Evolutionary conservation across 2,329 filamentous ascomycete species (phyloP), one percentile per base, ranked within the genome.

Genomic region (Myriangium duriaei): DNA sequence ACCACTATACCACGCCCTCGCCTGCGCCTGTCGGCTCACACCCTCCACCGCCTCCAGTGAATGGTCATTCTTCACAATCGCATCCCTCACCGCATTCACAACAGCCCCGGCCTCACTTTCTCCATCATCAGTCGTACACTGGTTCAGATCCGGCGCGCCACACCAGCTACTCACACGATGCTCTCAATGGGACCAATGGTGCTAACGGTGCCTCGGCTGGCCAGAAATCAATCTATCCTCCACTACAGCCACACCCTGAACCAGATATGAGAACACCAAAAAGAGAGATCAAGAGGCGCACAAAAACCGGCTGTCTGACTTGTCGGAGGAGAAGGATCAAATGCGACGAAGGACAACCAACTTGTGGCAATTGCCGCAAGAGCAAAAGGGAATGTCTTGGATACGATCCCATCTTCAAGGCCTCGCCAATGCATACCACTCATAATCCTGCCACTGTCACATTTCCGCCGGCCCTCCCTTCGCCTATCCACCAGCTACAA

Each of bases 341-440:
- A 91, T 98, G 91, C 65, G 91, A 96, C 73, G 91, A 98, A 69
- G 78, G 76, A 44, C 86, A 94, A 60, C 91, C 91, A 14, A 78
- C 80, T 43, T 98, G 91, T 68, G 79, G 85, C 63, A 85, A 91
- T 56, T 91, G 83, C 64, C 79, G 80, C 55, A 91, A 91, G 60
- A 86, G 81, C 49, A 91, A 88, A 63, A 81, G 83, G 53, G 82
- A 88, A 52, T 91, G 83, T 54, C 58, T 86, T 34, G 83, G 83
- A 39, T 91, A 91, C 72, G 83, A 91, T 53, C 82, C 83, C 26
- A 83, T 88, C 52, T 91, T 88, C 65, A 83, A 85, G 61, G 73
- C 79, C 45, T 75, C 79, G 51, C 63, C 71, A 32, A 74, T 76
- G 37, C 80, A 80, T 18, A 71, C 80, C 33, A 72, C 76, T 46